Evolutionary conservation across 768 basidiomycete species (phyloP), one percentile per base, ranked within the genome.

Genomic region (Cyclocybe aegerita): DNA sequence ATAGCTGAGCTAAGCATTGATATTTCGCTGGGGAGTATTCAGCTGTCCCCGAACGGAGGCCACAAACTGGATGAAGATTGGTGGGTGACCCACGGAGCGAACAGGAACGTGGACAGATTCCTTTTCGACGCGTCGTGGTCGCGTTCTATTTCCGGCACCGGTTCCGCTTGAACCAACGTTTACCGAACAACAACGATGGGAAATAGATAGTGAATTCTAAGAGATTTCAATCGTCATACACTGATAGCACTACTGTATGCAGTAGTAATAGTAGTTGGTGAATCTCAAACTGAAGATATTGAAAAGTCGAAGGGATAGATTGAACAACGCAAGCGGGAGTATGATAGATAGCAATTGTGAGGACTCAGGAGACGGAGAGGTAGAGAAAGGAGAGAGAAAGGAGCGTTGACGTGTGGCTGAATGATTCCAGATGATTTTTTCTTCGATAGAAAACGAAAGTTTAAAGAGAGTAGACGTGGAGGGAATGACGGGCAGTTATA

Each of bases 1-100:
- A 85, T 55, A 42, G 72, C 69, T 31, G 79, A 66, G 14, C 65
- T 63, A 15, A 73, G 57, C 72, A 65, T 65, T 42, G 43, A 39
- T 17, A 4, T 17, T 12, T 23, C 4, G 23, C 23, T n/a, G 4
- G 23, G 23, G 3, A 23, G 23, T 23, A 23, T 23, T 23, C 23
- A 23, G 23, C 23, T 23, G 23, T 23, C 23, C 23, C 23, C 3
- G 23, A 4, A 23, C 23, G 23, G 23, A 23, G 23, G 2, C 3
- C 4, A 23, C 23, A 23, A 23, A 23, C 23, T 23, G 4, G 23
- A 23, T 23, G 23, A 23, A 23, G 23, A 23, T 23, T 2, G 23
- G 2, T 23, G 23, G 23, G 23, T 23, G 23, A 4, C 23, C 23
- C 23, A 23, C 23, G 23, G 23, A 23, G 23, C 23, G 23, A 23